Base-by-base conservation (phyloP, 1,284 basidiomycete species). In the Ustilago trichophora region DNA sequence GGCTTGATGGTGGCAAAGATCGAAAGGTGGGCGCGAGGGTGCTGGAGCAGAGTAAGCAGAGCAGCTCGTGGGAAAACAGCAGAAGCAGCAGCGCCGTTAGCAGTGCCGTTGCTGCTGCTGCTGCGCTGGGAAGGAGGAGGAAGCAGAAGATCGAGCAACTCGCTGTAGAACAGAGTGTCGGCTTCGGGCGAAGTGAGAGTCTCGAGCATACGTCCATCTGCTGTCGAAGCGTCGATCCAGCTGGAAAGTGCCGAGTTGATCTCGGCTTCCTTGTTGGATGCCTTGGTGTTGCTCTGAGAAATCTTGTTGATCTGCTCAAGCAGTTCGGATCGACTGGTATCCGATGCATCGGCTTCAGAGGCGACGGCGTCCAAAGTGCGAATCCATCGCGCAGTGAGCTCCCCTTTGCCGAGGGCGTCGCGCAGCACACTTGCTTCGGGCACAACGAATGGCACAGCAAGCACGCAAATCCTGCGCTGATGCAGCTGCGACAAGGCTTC, bases 401-500 rank as follows among this genome's bases (percentile, higher is more conserved):
- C 52, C 6, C 67, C 60, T 38, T 70, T 70, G 52, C 67, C 67
- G 4, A 70, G 44, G 8, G 60, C 67, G 31, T 70, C 56, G 21
- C 56, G 56, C 6, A 70, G 62, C 25, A 70, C 62, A 35, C 67
- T 70, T 35, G 22, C 25, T 27, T 65, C 56, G 4, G 67, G 67
- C 5, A 56, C 60, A 8, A 42, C 46, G 22, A 70, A 70, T 2
- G 67, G 57, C 16, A 70, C 16, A 0, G 60, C 35, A 13, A 70
- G 62, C 18, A 65, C 52, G 41, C 59, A 64, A 3, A 48, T 21
- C 29, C 59, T 43, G 42, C 65, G 65, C 37, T 62, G 65, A 19
- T 57, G 53, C 16, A 64, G 36, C 31, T 64, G 60, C n/a, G 41
- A 31, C 31, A 64, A 15, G 4, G 48, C 44, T 22, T 64, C 54